phyloP scores from a whole-genome alignment of 495 filamentous ascomycete species.

The Hyaloscypha finlandica region DNA sequence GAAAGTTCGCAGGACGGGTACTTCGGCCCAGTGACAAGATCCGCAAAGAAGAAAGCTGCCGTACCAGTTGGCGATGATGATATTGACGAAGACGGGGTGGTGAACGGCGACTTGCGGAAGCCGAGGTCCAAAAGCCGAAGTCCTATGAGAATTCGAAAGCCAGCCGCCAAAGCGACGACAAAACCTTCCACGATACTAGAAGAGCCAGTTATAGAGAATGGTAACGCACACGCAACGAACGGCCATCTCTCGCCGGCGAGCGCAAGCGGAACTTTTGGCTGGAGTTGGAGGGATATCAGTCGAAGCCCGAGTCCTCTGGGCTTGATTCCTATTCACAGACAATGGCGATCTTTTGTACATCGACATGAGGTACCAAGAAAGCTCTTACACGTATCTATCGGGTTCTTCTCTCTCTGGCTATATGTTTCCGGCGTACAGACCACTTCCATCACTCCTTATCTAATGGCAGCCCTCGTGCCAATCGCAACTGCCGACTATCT shows the following conservation, averaged over 20 bases:
- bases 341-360: constrained; percentile 72
- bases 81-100: constrained; percentile 46
- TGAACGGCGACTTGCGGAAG: constrained; percentile 34
- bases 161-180: constrained; percentile 32
- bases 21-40: constrained; percentile 62
- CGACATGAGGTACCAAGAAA: constrained; percentile 79
- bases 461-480: constrained; percentile 83
- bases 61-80: constrained; percentile 39
- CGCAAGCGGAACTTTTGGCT: constrained; percentile 44
- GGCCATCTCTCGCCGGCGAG: constrained; percentile 71
- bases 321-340: constrained; percentile 88
- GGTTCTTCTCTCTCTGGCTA: constrained; percentile 83
- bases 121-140: constrained; percentile 52
- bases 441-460: constrained; percentile 72
- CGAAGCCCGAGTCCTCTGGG: constrained; percentile 89
- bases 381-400: constrained; percentile 87
- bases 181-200: constrained; percentile 18
- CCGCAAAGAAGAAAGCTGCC: constrained; percentile 56
- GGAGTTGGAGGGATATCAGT: constrained; percentile 78
- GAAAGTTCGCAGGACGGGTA: constrained; percentile 38
- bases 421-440: constrained; percentile 78
- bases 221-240: constrained; percentile 53
- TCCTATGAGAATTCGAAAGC: constrained; percentile 50
- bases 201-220: constrained; percentile 34
- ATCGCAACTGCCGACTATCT: constrained; percentile 81